Conservation (phyloP, 176 grass and related monocot genomes). For the Poa pratensis region DNA sequence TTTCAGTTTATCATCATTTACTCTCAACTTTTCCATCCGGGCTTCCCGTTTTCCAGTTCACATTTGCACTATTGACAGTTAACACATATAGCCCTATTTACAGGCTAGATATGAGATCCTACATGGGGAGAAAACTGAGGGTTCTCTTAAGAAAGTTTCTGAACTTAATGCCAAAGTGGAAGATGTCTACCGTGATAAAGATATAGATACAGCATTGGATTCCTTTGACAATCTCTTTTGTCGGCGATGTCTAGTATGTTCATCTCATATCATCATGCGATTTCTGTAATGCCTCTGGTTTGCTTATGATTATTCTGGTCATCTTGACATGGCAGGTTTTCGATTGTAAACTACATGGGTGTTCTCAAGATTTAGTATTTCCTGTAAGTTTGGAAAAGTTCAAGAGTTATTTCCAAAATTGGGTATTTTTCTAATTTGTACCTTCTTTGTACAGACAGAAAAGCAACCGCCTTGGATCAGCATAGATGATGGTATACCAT, state of each 20-base stretch:
- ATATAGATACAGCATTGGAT: conserved; percentile 92
- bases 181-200: conserved; percentile 82
- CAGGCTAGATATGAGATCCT: conserved; percentile 83
- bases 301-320: conserved; percentile 41
- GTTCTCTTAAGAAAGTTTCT: conserved; percentile 54
- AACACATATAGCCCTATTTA: conserved; percentile 47
- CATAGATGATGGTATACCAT: conserved; percentile 69
- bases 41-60: conserved; percentile 47
- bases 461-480: conserved; percentile 77
- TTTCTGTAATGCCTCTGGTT: conserved; percentile 28
- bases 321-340: conserved; percentile 69
- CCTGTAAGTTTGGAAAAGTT: conserved; percentile 69
- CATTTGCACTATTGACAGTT: conserved; percentile 14
- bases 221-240: conserved; percentile 99
- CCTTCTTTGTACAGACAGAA: conserved; percentile 65
- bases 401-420: conserved; percentile 45
- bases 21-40: conserved; percentile 24
- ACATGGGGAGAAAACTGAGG: conserved; percentile 55
- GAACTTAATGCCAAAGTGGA: conserved; percentile 65
- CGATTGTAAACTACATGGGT: conserved; percentile 96
- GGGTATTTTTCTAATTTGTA: conserved; percentile 38
- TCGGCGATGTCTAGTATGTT: conserved; percentile 79
- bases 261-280: conserved; percentile 5
- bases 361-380: conserved; percentile 97
- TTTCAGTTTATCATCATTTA: conserved; percentile 36